Evolutionary conservation across 2,329 filamentous ascomycete species (phyloP), one percentile per base, ranked within the genome.

Genomic region (Tolypocladium paradoxum): DNA sequence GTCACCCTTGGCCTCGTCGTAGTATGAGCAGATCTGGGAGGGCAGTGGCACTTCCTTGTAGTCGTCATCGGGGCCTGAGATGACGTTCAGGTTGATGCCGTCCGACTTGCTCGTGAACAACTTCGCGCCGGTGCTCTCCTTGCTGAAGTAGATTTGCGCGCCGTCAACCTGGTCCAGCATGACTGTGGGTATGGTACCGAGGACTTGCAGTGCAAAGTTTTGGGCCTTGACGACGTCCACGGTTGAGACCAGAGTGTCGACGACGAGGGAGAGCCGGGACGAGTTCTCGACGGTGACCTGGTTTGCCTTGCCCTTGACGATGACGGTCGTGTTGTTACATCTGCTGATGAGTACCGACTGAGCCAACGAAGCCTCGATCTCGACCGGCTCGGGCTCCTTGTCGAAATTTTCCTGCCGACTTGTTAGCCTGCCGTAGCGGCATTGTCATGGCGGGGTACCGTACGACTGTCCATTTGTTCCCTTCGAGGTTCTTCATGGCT

Each of bases 211-310:
- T 16, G 90, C 91, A 67, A 99, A 96, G 69, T 93, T 95, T 61
- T 87, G 82, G 48, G 87, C 92, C 73, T 97, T 97, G 76, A 99
- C 93, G 27, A 95, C 88, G 65, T 99, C 93, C 53, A 99, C 83
- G 34, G 88, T 90, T 49, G 88, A 95, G 48, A 97, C 88, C 12
- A 97, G 83, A 1, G 84, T 88, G 62, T 97, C 92, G 52, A 97
- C 81, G 50, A 97, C 83, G 51, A 99, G 80, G 31, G 89, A 95
- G 20, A 95, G 76, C 49, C 89, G 85, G 48, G 78, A 82, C 53
- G 86, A 92, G 73, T 96, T 96, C 73, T 97, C 93, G 61, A 97
- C 81, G 6, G 90, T 92, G 57, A 99, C 88, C n/a, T 93, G 90
- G 67, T 99, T 99, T 54, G 89, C 90, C 73, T 99, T 99, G 71